These are phyloP conservation scores for Phytophthora chlamydospora DNA, from an alignment of 352 stramenopile species.

Conservation along the genomic window DNA sequence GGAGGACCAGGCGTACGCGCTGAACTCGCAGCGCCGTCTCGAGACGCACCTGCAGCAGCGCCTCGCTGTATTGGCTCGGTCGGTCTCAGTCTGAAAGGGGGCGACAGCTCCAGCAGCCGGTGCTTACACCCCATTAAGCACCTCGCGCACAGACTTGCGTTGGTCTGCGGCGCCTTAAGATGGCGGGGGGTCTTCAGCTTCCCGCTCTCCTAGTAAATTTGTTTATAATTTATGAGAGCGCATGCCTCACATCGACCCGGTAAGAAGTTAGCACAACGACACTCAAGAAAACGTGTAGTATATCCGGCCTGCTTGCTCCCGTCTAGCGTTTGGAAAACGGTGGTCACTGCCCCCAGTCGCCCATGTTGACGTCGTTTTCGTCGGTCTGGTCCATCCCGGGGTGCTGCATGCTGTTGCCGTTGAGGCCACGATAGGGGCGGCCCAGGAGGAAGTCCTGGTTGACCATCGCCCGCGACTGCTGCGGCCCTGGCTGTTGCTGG, in stretches of 20 bases:
- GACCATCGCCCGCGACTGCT: conserved; percentile 41
- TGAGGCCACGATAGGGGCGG: conserved; percentile 54
- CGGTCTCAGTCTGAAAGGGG: conserved; percentile 49
- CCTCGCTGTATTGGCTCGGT: conserved; percentile 60
- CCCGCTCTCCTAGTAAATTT: conserved; percentile 23
- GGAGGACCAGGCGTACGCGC: conserved; percentile 57
- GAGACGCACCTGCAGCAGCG: conserved; percentile 72
- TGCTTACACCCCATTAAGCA: conserved; percentile 1
- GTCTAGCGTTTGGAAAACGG: conserved; percentile 8
- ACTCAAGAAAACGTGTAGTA: no score
- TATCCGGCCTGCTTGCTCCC: not conserved
- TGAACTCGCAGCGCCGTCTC: conserved; percentile 51
- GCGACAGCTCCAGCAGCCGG: not conserved
- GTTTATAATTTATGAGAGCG: conserved; percentile 42
- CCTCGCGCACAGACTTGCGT: conserved; percentile 15
- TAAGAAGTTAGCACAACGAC: no score
- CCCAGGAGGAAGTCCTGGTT: conserved; percentile 61
- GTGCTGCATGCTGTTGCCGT: conserved; percentile 41
- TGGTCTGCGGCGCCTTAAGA: conserved; percentile 7
- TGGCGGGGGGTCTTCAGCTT: conserved; percentile 8
- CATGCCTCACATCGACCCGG: conserved; percentile 22
- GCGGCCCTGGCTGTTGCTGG: conserved; percentile 43
- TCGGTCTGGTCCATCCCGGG: conserved; percentile 57
- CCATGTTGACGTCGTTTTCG: conserved; percentile 62
- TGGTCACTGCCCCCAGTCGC: conserved; percentile 54